phyloP scores from a whole-genome alignment of 2,329 filamentous ascomycete genomes.

The Pyricularia pennisetigena region DNA sequence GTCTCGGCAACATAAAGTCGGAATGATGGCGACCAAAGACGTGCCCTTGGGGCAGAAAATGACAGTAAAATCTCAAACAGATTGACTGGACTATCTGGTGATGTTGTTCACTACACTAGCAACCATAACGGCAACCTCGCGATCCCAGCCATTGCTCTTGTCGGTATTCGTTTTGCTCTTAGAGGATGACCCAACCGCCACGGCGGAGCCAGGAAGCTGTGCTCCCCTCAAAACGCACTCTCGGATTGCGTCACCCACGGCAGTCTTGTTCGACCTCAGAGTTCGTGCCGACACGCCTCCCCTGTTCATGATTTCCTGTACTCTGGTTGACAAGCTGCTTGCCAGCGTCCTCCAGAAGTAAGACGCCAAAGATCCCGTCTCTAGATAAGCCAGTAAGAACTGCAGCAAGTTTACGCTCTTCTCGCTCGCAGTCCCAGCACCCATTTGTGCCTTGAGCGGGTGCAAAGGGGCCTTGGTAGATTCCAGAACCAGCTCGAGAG shows the following conservation, averaged over 20 bases:
- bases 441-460: slow-evolving; percentile 40
- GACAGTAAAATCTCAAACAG: neutral
- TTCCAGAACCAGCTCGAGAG: slow-evolving; percentile 69
- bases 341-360: slow-evolving; percentile 94
- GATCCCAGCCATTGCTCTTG: slow-evolving; percentile 58
- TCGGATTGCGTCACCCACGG: slow-evolving; percentile 65
- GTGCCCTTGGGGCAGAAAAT: too few species aligned
- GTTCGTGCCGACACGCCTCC: slow-evolving; percentile 80
- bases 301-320: slow-evolving; percentile 74
- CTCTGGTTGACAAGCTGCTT: slow-evolving; percentile 61
- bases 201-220: slow-evolving; percentile 50
- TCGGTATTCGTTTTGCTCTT: slow-evolving; percentile 26
- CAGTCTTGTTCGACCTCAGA: slow-evolving; percentile 63
- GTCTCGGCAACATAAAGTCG: too few species aligned
- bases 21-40: too few species aligned
- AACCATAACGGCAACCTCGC: slow-evolving; percentile 92
- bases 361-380: slow-evolving; percentile 76
- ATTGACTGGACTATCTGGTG: slow-evolving; percentile 24
- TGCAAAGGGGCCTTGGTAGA: slow-evolving; percentile 58
- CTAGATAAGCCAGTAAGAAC: slow-evolving; percentile 65
- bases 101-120: slow-evolving; percentile 62
- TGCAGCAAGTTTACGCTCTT: slow-evolving; percentile 50
- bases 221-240: slow-evolving; percentile 77
- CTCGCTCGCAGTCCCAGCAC: slow-evolving; percentile 15
- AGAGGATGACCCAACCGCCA: slow-evolving; percentile 24